Conservation (phyloP, 768 basidiomycete genomes). For the Pisolithus orientalis region DNA sequence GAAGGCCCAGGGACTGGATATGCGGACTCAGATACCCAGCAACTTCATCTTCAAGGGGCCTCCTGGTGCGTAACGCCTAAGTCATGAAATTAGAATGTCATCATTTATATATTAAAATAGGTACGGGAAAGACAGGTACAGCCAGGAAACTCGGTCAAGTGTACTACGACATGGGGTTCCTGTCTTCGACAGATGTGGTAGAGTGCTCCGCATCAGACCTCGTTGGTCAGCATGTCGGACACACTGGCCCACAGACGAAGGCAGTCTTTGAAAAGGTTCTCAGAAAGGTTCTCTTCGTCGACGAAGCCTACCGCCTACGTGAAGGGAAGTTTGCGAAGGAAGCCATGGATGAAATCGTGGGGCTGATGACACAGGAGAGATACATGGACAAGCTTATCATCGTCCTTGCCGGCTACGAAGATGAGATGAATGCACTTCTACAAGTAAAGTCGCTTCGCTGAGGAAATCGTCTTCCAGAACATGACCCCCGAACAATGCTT, state of each 20-base stretch:
- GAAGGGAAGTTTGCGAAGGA: conserved; percentile 63
- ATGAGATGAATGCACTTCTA: conserved; percentile 59
- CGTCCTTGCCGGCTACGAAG: conserved; percentile 64
- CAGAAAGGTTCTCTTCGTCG: conserved; percentile 63
- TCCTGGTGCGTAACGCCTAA: conserved; percentile 39
- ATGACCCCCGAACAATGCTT: conserved; percentile 46
- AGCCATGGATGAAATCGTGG: conserved; percentile 67
- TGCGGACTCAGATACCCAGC: conserved; percentile 50
- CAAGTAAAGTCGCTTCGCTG: conserved; percentile 62
- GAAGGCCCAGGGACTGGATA: conserved; percentile 37
- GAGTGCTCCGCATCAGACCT: conserved; percentile 70
- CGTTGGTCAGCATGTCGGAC: conserved; percentile 64
- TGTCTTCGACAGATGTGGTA: conserved; percentile 43
- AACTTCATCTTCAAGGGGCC: conserved; percentile 69
- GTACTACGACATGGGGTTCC: conserved; percentile 57
- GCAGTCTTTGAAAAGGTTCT: conserved; percentile 58
- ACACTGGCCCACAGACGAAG: conserved; percentile 62
- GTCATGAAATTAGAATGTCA: background rate
- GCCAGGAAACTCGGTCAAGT: conserved; percentile 59
- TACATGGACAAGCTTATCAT: conserved; percentile 58
- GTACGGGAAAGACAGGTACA: conserved; percentile 59
- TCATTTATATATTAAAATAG: conserved; percentile 21
- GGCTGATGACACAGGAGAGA: conserved; percentile 49
- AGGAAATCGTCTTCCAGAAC: conserved; percentile 49
- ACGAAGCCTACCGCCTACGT: conserved; percentile 62